Evolutionary conservation across 768 basidiomycete genomes (phyloP).

Genomic region (Phlegmacium glaucopus): DNA sequence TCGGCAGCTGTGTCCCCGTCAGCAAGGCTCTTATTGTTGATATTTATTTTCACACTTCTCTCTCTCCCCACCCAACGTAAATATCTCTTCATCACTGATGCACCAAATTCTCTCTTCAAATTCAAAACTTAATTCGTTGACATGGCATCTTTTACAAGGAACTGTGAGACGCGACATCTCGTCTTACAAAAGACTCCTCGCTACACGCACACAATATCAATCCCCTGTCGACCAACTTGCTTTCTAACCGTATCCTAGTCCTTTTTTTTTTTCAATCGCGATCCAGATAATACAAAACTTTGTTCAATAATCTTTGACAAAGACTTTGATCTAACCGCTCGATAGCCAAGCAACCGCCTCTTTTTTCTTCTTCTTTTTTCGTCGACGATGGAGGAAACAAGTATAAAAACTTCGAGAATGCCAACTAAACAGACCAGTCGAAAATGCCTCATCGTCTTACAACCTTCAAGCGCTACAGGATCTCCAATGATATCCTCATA

Average conservation of each 20-base stretch:
- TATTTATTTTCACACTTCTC: constrained; percentile 31
- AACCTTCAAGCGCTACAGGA: constrained; percentile 41
- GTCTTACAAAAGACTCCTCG: constrained; percentile 46
- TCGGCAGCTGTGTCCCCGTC: constrained; percentile 35
- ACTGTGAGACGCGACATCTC: constrained; percentile 30
- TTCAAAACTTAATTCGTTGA: constrained; percentile 46
- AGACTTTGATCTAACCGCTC: constrained; percentile 35
- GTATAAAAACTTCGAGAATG: constrained; percentile 46
- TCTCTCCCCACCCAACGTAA: constrained; percentile 28
- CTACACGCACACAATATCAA: constrained; percentile 45
- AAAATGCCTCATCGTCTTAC: constrained; percentile 47
- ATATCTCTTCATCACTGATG: constrained; percentile 24
- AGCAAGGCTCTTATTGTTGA: constrained; percentile 50
- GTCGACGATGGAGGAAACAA: constrained; percentile 27
- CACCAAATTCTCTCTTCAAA: constrained; percentile 35
- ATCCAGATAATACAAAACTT: constrained; percentile 41
- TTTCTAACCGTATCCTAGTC: constrained; percentile 36
- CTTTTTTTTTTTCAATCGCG: constrained; percentile 32
- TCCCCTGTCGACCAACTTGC: constrained; percentile 44
- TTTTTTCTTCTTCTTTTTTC: constrained; percentile 43
- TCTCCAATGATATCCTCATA: constrained; percentile 51
- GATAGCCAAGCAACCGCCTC: constrained; percentile 39
- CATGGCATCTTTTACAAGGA: constrained; percentile 49
- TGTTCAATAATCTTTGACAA: constrained; percentile 36
- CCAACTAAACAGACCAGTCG: constrained; percentile 26